A percentile compares a stretch with the other conserved stretches of the same genome.
Conservation (phyloP, 805 yeast genomes). For the Hyphopichia homilentoma region DNA sequence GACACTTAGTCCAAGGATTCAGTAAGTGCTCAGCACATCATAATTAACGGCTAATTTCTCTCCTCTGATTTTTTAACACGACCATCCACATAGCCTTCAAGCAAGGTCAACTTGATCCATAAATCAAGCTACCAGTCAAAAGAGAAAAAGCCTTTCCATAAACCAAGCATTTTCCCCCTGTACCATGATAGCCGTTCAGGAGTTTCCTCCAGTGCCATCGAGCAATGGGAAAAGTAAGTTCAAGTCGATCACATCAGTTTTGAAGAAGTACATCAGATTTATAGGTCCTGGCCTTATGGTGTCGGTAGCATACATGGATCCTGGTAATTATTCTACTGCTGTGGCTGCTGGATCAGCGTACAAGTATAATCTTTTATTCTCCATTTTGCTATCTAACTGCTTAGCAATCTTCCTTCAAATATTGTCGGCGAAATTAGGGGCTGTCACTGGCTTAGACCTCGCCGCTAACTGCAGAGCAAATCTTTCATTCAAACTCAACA, state of each 20-base stretch:
- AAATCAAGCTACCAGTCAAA: too few species aligned
- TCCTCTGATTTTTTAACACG: too few species aligned
- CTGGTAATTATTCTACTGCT: constrained; percentile 94
- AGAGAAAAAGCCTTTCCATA: too few species aligned
- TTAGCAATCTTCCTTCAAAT: constrained; percentile 86
- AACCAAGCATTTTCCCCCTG: too few species aligned
- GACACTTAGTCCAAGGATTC: too few species aligned
- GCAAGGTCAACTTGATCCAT: too few species aligned
- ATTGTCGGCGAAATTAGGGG: constrained; percentile 82
- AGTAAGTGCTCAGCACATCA: too few species aligned
- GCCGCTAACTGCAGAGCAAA: constrained; percentile 84
- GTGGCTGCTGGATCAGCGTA: constrained; percentile 92
- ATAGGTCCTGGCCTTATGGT: constrained; percentile 98
- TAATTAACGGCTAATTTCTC: too few species aligned
- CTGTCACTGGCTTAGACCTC: constrained; percentile 89
- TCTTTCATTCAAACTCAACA: constrained; percentile 58
- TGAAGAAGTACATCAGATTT: constrained; percentile 54
- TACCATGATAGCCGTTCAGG: too few species aligned
- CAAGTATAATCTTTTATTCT: constrained; percentile 72
- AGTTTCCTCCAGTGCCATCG: too few species aligned
- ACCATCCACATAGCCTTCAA: too few species aligned
- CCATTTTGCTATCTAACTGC: constrained; percentile 73
- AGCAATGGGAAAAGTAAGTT: too few species aligned
- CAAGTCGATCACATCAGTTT: background rate
- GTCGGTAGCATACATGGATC: constrained; percentile 94